A percentile compares a stretch with the other conserved stretches of the same genome.
These are phyloP conservation scores for Colletotrichum godetiae DNA, from an alignment of 2,329 filamentous ascomycete genomes.

Conservation along the genomic window DNA sequence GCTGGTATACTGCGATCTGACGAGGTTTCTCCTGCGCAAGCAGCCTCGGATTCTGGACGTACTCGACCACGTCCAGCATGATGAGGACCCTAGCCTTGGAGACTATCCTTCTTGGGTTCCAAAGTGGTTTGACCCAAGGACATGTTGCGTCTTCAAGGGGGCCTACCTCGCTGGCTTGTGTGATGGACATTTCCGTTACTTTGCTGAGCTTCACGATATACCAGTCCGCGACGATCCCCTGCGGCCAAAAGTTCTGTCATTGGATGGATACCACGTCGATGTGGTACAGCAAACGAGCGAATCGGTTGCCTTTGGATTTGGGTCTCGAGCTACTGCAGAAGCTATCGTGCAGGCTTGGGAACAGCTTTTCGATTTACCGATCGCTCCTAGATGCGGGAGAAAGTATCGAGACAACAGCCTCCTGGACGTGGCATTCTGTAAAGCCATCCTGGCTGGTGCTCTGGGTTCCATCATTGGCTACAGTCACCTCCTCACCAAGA, in stretches of 20 bases:
- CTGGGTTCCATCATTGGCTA: slow-evolving; percentile 19
- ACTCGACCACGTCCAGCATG: slow-evolving; percentile 33
- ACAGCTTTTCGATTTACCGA: not conserved
- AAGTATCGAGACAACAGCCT: slow-evolving; percentile 25
- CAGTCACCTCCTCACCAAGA: slow-evolving; percentile 3
- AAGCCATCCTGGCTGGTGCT: slow-evolving; percentile 21
- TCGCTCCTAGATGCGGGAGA: slow-evolving; percentile 1
- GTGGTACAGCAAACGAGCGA: slow-evolving; percentile 15
- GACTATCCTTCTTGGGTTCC: slow-evolving; percentile 36
- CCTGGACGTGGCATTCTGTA: slow-evolving; percentile 31
- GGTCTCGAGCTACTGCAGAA: not conserved
- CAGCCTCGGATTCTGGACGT: slow-evolving; percentile 30
- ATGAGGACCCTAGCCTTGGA: slow-evolving; percentile 21
- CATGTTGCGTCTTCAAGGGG: slow-evolving; percentile 18
- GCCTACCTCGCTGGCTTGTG: slow-evolving; percentile 33
- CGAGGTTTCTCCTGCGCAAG: slow-evolving; percentile 34
- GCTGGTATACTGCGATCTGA: slow-evolving; percentile 33
- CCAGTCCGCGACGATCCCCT: slow-evolving; percentile 3
- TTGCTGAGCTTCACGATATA: slow-evolving; percentile 24
- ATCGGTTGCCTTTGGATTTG: not conserved
- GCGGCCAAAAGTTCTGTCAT: slow-evolving; percentile 20
- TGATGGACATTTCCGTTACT: slow-evolving; percentile 20
- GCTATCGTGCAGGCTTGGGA: slow-evolving; percentile 10
- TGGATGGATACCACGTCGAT: slow-evolving; percentile 33
- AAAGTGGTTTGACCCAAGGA: slow-evolving; percentile 33